Conservation (phyloP, 192 early-diverging fungal genomes). For the Linnemannia zychae region DNA sequence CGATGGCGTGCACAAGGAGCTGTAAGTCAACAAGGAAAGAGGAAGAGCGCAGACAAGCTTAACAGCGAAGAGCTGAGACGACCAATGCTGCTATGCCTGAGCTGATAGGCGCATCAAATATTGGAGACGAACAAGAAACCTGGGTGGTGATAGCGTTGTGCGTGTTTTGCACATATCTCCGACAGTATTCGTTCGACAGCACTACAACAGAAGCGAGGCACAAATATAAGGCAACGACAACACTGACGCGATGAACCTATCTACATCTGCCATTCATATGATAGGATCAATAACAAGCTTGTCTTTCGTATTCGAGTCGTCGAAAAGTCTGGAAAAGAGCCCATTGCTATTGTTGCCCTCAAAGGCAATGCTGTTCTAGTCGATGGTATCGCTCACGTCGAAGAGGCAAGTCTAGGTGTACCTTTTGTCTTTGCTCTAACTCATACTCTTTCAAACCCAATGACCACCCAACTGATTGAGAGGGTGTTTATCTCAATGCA, state of each 20-base stretch:
- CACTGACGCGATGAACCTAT: background rate
- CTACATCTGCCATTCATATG: background rate
- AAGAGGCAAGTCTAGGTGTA: constrained; percentile 18
- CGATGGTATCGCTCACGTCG: constrained; percentile 42
- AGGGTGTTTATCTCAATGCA: background rate
- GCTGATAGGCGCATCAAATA: background rate
- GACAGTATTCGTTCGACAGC: background rate
- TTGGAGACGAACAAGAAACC: too few relatives aligned
- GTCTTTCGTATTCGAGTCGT: constrained; percentile 50
- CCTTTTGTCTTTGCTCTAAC: background rate
- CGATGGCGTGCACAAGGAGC: constrained; percentile 37
- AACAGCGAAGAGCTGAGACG: background rate
- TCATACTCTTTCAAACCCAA: background rate
- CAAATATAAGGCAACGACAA: background rate
- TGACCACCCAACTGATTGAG: background rate
- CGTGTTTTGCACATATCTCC: background rate
- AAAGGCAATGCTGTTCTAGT: constrained; percentile 51
- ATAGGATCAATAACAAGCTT: constrained; percentile 32
- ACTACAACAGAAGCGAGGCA: background rate
- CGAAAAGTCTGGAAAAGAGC: constrained; percentile 35
- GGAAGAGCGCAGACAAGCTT: background rate
- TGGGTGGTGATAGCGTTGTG: background rate
- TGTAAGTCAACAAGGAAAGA: constrained; percentile 11
- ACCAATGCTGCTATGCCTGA: too few relatives aligned
- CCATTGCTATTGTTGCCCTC: constrained; percentile 39